phyloP scores from a whole-genome alignment of 148 eudicot species.

The Silene latifolia region DNA sequence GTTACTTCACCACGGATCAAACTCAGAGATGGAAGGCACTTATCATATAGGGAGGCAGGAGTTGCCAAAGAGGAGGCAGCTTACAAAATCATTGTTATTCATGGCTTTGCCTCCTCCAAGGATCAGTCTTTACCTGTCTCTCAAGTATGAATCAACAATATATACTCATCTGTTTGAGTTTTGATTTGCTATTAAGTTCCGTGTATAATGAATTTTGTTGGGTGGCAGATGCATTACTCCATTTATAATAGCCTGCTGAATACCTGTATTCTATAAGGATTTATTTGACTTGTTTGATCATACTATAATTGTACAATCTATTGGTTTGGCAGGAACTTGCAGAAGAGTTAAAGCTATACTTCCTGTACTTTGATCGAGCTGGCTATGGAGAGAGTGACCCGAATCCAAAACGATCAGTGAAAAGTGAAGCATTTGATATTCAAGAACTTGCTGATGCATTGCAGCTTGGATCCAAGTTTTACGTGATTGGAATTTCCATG shows the following conservation, averaged over 20 bases:
- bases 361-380: constrained; percentile 62
- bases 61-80: constrained; percentile 54
- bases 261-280: background rate
- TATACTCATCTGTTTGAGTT: background rate
- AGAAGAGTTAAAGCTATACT: constrained; percentile 49
- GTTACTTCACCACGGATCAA: constrained; percentile 60
- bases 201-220: background rate
- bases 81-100: constrained; percentile 55
- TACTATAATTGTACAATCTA: background rate
- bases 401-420: constrained; percentile 56
- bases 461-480: constrained; percentile 65
- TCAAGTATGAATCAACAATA: constrained; percentile 35
- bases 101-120: constrained; percentile 63
- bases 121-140: constrained; percentile 46
- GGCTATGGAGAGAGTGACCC: constrained; percentile 96
- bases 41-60: constrained; percentile 66
- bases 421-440: constrained; percentile 70
- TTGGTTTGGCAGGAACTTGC: constrained; percentile 44
- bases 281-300: too few species aligned
- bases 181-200: background rate
- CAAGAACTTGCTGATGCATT: constrained; percentile 76
- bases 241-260: background rate
- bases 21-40: constrained; percentile 67
- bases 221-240: background rate
- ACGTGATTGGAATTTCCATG: constrained; percentile 65